Conservation (phyloP, 805 yeast species). For the Lachancea mirantina region DNA sequence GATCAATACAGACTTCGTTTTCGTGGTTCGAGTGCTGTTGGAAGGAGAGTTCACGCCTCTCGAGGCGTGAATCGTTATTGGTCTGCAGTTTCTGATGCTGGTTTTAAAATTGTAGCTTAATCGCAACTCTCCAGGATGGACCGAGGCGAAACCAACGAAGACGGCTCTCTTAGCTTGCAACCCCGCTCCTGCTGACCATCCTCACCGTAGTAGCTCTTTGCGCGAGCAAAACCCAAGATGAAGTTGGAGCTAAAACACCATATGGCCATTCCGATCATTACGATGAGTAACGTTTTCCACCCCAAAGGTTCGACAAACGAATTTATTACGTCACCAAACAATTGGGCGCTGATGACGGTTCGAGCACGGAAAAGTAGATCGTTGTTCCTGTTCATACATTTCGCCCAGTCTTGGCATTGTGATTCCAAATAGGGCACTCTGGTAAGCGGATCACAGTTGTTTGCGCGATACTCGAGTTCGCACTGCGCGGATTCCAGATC, state of each 20-base stretch:
- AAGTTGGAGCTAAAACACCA: slow-evolving; percentile 56
- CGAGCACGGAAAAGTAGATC: slow-evolving; percentile 38
- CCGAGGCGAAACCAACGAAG: too few species aligned
- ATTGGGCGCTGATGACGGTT: slow-evolving; percentile 53
- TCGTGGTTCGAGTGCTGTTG: too few species aligned
- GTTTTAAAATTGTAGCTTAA: too few species aligned
- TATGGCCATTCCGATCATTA: slow-evolving; percentile 34
- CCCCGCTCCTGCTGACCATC: too few species aligned
- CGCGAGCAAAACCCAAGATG: slow-evolving; percentile 59
- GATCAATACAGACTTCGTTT: too few species aligned
- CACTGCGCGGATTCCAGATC: slow-evolving; percentile 50
- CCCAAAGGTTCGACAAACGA: slow-evolving; percentile 64
- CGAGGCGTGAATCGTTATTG: too few species aligned
- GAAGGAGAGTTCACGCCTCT: too few species aligned
- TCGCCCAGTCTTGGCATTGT: slow-evolving; percentile 54
- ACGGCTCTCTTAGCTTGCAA: too few species aligned
- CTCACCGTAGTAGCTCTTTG: slow-evolving; percentile 36
- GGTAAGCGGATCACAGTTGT: slow-evolving; percentile 49
- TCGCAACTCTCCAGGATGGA: too few species aligned
- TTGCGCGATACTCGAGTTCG: slow-evolving; percentile 42
- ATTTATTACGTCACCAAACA: slow-evolving; percentile 54
- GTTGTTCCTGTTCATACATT: slow-evolving; percentile 55
- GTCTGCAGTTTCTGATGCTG: too few species aligned
- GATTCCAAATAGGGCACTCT: slow-evolving; percentile 52
- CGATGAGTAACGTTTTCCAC: slow-evolving; percentile 45